Conservation (phyloP, 2,329 filamentous ascomycete species). For the Claviceps pusilla region DNA sequence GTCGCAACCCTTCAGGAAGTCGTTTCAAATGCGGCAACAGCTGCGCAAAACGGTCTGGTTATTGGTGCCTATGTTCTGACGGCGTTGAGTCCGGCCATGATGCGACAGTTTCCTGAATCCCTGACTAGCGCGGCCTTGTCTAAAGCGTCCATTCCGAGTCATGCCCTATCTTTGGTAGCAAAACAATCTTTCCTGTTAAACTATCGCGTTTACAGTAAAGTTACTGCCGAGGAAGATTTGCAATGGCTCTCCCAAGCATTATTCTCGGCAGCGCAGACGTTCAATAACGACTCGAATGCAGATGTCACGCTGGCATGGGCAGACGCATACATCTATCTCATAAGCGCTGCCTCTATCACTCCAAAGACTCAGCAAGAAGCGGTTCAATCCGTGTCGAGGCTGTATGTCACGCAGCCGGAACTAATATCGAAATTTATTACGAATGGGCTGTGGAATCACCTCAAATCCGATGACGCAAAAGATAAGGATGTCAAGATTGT, state of each 20-base stretch:
- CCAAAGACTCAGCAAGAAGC: slow-evolving; percentile 50
- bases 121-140: slow-evolving; percentile 29
- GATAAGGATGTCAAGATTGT: slow-evolving; percentile 67
- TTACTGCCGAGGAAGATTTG: slow-evolving; percentile 59
- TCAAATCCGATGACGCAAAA: slow-evolving; percentile 48
- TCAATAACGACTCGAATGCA: slow-evolving; percentile 33
- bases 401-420: slow-evolving; percentile 47
- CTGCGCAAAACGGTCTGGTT: slow-evolving; percentile 70
- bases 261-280: slow-evolving; percentile 39
- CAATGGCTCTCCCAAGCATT: slow-evolving; percentile 63
- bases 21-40: slow-evolving; percentile 58
- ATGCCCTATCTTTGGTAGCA: slow-evolving; percentile 53
- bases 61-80: slow-evolving; percentile 62
- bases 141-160: slow-evolving; percentile 47
- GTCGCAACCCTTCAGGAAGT: slow-evolving; percentile 65
- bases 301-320: slow-evolving; percentile 59
- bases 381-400: slow-evolving; percentile 41
- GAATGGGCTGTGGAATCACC: slow-evolving; percentile 66
- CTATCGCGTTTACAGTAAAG: slow-evolving; percentile 68
- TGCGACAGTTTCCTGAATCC: slow-evolving; percentile 40
- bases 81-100: slow-evolving; percentile 43
- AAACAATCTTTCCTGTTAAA: slow-evolving; percentile 83
- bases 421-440: slow-evolving; percentile 49
- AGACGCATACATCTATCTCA: slow-evolving; percentile 67
- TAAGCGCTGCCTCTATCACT: slow-evolving; percentile 48